A percentile compares a stretch with the other conserved stretches of the same genome.
phyloP scores from a whole-genome alignment of 2,329 filamentous ascomycete species.

The Aspergillus spinulosporus region DNA sequence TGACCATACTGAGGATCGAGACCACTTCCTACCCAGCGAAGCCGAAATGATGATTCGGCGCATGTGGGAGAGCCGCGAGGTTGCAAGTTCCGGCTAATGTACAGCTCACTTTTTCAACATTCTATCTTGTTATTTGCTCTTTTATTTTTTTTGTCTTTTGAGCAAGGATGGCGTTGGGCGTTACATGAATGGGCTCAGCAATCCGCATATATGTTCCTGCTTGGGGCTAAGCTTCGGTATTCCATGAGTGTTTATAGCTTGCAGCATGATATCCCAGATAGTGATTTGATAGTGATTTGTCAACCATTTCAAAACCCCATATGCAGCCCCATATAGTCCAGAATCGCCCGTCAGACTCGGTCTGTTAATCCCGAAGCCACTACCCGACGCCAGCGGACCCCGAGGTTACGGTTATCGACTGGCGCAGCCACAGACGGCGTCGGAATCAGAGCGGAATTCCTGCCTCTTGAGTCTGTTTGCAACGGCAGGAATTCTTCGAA shows the following conservation, averaged over 20 bases:
- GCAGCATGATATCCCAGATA: constrained; percentile 7
- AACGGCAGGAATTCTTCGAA: neutral
- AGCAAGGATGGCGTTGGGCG: constrained; percentile 1
- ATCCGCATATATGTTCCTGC: neutral
- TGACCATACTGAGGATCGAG: constrained; percentile 23
- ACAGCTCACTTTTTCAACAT: neutral
- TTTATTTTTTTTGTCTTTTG: neutral
- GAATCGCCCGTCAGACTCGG: constrained; percentile 7
- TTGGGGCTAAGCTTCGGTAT: neutral
- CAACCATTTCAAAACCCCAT: neutral
- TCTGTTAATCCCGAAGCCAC: constrained; percentile 24
- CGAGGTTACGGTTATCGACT: constrained; percentile 28
- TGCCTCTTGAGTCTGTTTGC: neutral
- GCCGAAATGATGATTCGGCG: constrained; percentile 44
- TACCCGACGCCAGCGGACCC: constrained; percentile 24
- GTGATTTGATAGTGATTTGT: neutral
- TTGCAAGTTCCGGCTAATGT: constrained; percentile 36
- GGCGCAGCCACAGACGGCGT: neutral
- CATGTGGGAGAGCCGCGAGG: constrained; percentile 47
- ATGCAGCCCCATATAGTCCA: neutral
- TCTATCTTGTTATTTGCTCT: neutral
- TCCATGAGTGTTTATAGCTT: neutral
- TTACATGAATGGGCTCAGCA: neutral
- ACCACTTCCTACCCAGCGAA: constrained; percentile 31
- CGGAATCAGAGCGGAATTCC: constrained; percentile 13